These are phyloP conservation scores for Hypoxylon cercidicola DNA, from an alignment of 495 filamentous ascomycete genomes.

Conservation along the genomic window DNA sequence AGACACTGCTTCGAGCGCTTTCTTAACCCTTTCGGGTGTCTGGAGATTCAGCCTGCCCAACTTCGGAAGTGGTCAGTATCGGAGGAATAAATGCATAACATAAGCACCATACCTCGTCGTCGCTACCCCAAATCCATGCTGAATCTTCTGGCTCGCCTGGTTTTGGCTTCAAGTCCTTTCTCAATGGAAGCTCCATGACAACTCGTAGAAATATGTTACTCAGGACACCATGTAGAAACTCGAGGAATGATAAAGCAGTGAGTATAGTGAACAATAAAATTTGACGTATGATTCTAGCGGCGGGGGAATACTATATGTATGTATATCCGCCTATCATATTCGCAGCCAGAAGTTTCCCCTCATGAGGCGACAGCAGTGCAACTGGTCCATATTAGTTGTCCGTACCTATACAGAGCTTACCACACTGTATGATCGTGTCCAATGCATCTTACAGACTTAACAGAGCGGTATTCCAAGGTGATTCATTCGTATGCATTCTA, in stretches of 20 bases:
- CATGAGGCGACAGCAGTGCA: conserved; percentile 1
- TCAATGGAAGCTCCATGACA: conserved; percentile 26
- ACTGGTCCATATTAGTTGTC: too few species aligned
- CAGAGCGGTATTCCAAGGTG: too few species aligned
- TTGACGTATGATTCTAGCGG: background rate
- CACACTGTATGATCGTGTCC: too few species aligned
- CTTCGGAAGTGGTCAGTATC: conserved; percentile 6
- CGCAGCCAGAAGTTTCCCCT: conserved; percentile 11
- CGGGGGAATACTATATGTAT: background rate
- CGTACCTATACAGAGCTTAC: background rate
- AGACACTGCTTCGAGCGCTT: conserved; percentile 55
- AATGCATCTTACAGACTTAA: too few species aligned
- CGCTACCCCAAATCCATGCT: conserved; percentile 72
- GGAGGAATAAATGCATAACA: background rate
- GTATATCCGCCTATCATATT: conserved; percentile 12
- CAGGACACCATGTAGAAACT: background rate
- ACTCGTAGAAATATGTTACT: background rate
- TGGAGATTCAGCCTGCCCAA: conserved; percentile 63
- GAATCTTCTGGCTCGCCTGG: conserved; percentile 48
- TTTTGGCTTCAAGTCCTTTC: conserved; percentile 35
- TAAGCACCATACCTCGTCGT: conserved; percentile 58
- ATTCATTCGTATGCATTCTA: too few species aligned
- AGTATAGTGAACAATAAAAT: background rate
- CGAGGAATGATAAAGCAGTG: background rate
- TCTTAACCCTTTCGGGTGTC: conserved; percentile 59